Conservation (phyloP, 2,329 filamentous ascomycete genomes). For the Fusarium subtropicale region DNA sequence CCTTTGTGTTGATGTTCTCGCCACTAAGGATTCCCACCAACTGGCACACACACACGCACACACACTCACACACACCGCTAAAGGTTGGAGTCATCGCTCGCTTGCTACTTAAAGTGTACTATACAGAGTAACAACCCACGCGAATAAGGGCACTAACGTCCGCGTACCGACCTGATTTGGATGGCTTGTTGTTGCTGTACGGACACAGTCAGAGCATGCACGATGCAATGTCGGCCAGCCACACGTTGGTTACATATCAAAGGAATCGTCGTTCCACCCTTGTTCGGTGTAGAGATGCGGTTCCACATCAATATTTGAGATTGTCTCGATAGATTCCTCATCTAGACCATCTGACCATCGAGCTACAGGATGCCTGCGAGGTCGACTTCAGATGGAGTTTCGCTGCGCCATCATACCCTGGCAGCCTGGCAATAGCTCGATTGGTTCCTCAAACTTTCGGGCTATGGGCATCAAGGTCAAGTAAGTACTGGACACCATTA, state of each 20-base stretch:
- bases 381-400: slow-evolving; percentile 19
- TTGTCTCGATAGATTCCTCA: slow-evolving; percentile 26
- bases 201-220: slow-evolving; percentile 9
- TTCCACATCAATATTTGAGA: slow-evolving; percentile 30
- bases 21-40: slow-evolving; percentile 31
- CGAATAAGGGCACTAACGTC: slow-evolving; percentile 21
- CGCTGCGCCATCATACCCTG: slow-evolving; percentile 41
- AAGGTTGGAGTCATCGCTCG: slow-evolving; percentile 15
- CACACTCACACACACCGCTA: slow-evolving; percentile 21
- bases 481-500: slow-evolving; percentile 25
- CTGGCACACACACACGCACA: not conserved
- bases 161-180: slow-evolving; percentile 14
- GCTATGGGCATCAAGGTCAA: slow-evolving; percentile 9
- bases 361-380: slow-evolving; percentile 22
- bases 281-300: slow-evolving; percentile 7
- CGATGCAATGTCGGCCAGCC: slow-evolving; percentile 24
- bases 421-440: slow-evolving; percentile 29
- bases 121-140: slow-evolving; percentile 4
- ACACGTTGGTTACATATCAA: slow-evolving; percentile 12
- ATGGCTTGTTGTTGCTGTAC: not conserved
- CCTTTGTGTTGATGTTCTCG: slow-evolving; percentile 19
- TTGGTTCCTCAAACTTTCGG: slow-evolving; percentile 36
- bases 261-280: slow-evolving; percentile 30
- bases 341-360: not conserved
- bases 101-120: not conserved